Base-by-base conservation (phyloP, 306 rosid species). In the Coriaria nepalensis region DNA sequence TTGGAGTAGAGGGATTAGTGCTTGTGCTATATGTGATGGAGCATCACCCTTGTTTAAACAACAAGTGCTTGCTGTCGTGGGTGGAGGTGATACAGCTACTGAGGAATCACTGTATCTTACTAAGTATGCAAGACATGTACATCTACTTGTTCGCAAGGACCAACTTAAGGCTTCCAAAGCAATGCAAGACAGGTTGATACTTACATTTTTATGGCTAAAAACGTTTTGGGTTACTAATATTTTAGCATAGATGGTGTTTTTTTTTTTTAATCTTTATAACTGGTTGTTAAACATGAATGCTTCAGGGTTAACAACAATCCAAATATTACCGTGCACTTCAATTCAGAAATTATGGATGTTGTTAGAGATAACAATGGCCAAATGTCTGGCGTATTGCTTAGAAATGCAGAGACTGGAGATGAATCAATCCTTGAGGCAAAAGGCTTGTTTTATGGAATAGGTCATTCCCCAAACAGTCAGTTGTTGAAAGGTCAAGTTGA, bases 21-120 rank as follows among this genome's bases (percentile, higher is more conserved):
- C 92, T 3, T 87, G 94, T 35, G 96, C 94, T 0, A 93, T 87
- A 8, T 87, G 93, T 43, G 93, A 87, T 7, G 96, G 96, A 0
- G 96, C 96, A 0, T 93, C 93, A 0, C 96, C 94, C 0, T 75
- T 83, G 11, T 83, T 87, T 47, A 49, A 81, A 37, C 68, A 78
- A 68, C 78, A 71, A 52, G 87, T 82, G 0, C 49, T 87, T 43
- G 96, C 75, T 5, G 93, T 87, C 46, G 70, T 87, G 35, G 93
- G 96, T 0, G 96, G 96, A 0, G 94, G 96, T 0, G 94, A 87
- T 44, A 80, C 96, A 10, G 87, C 96, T 2, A 83, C 80, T 94
- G 96, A 83, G 56, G 96, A 87, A 48, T 94, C 94, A 0, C 83
- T 64, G 5, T 87, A 83, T 48, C 75, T 87, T 12, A 83, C 96